A percentile compares a stretch with the other conserved stretches of the same genome.
phyloP scores from a whole-genome alignment of 495 filamentous ascomycete species.

The Ramalina peruviana region DNA sequence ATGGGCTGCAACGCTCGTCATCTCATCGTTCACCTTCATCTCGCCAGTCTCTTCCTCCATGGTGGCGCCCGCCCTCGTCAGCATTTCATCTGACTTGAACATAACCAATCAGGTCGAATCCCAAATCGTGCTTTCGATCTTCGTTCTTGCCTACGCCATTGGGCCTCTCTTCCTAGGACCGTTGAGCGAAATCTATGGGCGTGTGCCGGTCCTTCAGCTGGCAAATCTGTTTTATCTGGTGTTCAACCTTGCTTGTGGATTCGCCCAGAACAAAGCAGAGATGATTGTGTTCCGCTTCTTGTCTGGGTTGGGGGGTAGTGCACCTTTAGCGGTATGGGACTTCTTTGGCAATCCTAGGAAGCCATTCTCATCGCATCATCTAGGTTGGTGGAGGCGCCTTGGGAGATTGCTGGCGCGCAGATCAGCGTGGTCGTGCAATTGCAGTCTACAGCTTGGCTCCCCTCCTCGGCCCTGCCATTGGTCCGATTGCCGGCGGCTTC shows the following conservation, averaged over 20 bases:
- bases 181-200: constrained; percentile 61
- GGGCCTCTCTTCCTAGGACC: constrained; percentile 59
- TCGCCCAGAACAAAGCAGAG: constrained; percentile 33
- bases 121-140: constrained; percentile 50
- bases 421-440: constrained; percentile 51
- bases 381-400: constrained; percentile 47
- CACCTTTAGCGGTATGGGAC: constrained; percentile 32
- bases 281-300: constrained; percentile 45
- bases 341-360: background rate
- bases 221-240: constrained; percentile 53
- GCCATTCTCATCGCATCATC: background rate
- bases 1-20: constrained; percentile 46
- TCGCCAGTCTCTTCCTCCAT: constrained; percentile 60
- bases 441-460: constrained; percentile 52
- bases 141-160: constrained; percentile 61
- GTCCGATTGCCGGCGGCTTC: constrained; percentile 50
- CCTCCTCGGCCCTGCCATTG: constrained; percentile 51
- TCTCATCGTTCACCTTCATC: constrained; percentile 55
- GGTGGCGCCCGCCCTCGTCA: constrained; percentile 50
- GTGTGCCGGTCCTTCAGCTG: constrained; percentile 43
- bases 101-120: constrained; percentile 41
- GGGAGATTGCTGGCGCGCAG: constrained; percentile 45
- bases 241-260: constrained; percentile 43
- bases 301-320: constrained; percentile 42
- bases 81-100: constrained; percentile 44